These are phyloP conservation scores for Fusarium coffeatum DNA, from an alignment of 2,329 filamentous ascomycete genomes.

Conservation along the genomic window DNA sequence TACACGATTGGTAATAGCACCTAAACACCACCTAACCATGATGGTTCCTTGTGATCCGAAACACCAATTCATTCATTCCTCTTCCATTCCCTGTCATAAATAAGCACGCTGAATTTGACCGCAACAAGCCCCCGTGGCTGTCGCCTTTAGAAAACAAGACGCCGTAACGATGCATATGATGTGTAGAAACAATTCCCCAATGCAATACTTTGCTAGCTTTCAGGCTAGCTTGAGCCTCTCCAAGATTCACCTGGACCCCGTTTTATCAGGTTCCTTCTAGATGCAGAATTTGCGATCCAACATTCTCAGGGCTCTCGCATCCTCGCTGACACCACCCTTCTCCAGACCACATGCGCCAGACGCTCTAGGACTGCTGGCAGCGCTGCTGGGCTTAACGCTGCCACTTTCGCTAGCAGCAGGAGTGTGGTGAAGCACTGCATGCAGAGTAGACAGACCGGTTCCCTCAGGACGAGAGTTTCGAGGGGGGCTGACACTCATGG, in stretches of 20 bases:
- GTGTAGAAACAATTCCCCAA: conserved; percentile 27
- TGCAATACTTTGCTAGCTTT: conserved; percentile 2
- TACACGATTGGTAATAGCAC: conserved; percentile 15
- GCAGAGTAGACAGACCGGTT: conserved; percentile 61
- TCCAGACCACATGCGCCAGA: conserved; percentile 46
- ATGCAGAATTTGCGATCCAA: conserved; percentile 69
- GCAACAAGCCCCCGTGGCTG: conserved; percentile 37
- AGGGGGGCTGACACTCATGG: conserved; percentile 62
- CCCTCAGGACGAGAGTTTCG: conserved; percentile 53
- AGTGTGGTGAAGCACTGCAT: conserved; percentile 63
- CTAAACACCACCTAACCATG: conserved; percentile 29
- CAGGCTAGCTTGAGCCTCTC: not conserved
- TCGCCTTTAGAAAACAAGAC: conserved; percentile 40
- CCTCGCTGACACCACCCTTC: conserved; percentile 66
- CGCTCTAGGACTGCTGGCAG: conserved; percentile 54
- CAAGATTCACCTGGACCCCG: not conserved
- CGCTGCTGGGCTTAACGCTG: conserved; percentile 59
- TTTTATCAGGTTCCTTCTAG: conserved; percentile 21
- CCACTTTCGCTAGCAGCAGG: conserved; percentile 59
- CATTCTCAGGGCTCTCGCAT: conserved; percentile 73
- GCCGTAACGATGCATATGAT: conserved; percentile 45
- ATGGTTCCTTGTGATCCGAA: conserved; percentile 20
- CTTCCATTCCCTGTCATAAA: conserved; percentile 35
- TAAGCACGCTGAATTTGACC: conserved; percentile 43
- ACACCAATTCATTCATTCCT: conserved; percentile 37